Conservation (phyloP, 2,329 filamentous ascomycete species). For the Rhynchosporium graminicola region DNA sequence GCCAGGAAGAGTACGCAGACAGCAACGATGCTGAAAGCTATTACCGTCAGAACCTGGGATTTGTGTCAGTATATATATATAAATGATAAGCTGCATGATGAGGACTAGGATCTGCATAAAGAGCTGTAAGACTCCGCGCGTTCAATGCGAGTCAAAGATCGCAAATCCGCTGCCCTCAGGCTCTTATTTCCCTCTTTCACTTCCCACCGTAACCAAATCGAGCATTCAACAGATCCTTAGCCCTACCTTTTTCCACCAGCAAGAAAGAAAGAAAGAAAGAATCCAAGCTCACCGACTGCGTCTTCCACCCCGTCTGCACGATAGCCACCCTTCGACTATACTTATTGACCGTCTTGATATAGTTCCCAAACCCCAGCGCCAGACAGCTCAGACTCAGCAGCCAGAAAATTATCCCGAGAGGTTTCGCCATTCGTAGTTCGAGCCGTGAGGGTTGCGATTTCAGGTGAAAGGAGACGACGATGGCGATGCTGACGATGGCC, state of each 20-base stretch:
- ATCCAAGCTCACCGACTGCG: slow-evolving; percentile 63
- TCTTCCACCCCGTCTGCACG: slow-evolving; percentile 93
- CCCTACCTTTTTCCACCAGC: not conserved
- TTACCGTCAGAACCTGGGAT: slow-evolving; percentile 59
- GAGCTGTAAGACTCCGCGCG: too few relatives aligned
- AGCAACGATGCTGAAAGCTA: slow-evolving; percentile 63
- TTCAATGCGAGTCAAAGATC: too few relatives aligned
- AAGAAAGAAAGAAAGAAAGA: slow-evolving; percentile 7
- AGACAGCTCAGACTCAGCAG: slow-evolving; percentile 75
- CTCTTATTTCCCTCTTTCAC: too few relatives aligned
- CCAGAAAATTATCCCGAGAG: slow-evolving; percentile 90
- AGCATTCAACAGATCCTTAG: not conserved
- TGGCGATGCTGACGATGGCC: slow-evolving; percentile 84
- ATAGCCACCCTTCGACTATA: slow-evolving; percentile 79
- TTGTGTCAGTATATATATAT: slow-evolving; percentile 1
- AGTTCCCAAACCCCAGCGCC: slow-evolving; percentile 77
- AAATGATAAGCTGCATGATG: too few relatives aligned
- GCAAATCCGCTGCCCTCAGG: too few relatives aligned
- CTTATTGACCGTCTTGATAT: slow-evolving; percentile 77
- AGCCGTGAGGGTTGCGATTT: slow-evolving; percentile 68
- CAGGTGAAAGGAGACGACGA: slow-evolving; percentile 91
- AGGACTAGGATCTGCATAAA: too few relatives aligned
- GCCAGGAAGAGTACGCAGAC: slow-evolving; percentile 64
- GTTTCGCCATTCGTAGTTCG: slow-evolving; percentile 77
- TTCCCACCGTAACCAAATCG: too few relatives aligned